Percentiles rank a stretch among this genome's conserved stretches.
Evolutionary conservation across 225 moss, liverwort and hornwort species (phyloP).

Genomic region (Straminergon stramineum): DNA sequence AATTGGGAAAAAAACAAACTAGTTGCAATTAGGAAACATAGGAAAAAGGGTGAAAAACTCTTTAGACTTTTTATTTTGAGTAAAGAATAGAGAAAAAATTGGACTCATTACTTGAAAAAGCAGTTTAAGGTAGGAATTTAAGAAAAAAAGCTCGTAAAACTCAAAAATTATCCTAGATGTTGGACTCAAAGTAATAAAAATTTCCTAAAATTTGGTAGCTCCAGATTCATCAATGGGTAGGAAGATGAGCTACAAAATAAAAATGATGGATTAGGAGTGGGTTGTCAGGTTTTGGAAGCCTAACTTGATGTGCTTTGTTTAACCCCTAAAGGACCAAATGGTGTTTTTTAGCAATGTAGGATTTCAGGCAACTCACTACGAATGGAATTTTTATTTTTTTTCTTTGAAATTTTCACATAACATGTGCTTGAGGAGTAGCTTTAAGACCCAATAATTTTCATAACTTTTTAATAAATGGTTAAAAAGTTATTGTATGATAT

Average conservation of each 20-base stretch:
- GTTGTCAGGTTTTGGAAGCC: neutral
- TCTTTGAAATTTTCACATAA: too few species aligned
- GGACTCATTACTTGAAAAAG: rapidly evolving
- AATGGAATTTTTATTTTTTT: too few species aligned
- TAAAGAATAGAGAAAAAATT: neutral
- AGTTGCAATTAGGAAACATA: neutral
- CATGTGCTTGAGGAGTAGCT: too few species aligned
- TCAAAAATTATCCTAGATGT: neutral
- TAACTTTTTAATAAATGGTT: too few species aligned
- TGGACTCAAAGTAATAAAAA: too few species aligned
- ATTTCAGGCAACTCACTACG: too few species aligned
- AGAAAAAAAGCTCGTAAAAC: neutral
- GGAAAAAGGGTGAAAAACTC: rapidly evolving
- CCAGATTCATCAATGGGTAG: neutral
- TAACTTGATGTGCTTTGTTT: neutral
- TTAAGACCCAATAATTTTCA: too few species aligned
- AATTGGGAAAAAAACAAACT: neutral
- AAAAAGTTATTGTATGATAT: too few species aligned
- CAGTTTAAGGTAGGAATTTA: neutral
- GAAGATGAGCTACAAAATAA: neutral
- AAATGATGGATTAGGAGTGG: rapidly evolving
- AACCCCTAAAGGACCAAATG: too few species aligned
- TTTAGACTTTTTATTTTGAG: neutral
- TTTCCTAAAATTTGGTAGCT: neutral
- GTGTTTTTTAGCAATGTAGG: too few species aligned